Evolutionary conservation across 2,329 filamentous ascomycete genomes (phyloP), one percentile per base, ranked within the genome.

Genomic region (Eutypa lata): DNA sequence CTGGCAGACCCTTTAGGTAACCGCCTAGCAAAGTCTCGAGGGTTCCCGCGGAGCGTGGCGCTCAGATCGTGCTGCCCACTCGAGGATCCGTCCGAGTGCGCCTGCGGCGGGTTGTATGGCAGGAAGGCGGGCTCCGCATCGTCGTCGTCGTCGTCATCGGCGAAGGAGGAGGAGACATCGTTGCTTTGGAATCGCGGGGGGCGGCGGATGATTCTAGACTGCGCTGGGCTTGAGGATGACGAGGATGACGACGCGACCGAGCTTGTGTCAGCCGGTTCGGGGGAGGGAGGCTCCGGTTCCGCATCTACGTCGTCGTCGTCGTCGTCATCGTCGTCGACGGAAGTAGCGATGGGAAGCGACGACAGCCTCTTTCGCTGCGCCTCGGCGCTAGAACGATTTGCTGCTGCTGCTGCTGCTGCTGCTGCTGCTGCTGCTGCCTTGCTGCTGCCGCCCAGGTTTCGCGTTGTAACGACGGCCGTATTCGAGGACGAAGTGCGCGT

Each of bases 191-290:
- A 82, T 19, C 79, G 75, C 11, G 82, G 81, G 3, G 82, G 82
- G 2, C 82, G 78, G 21, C 80, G 78, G 61, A 84, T 83, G 57
- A 84, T 83, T 52, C 81, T 76, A 14, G 81, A 84, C 61, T 84
- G 78, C 3, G 77, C 81, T 0, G 79, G 78, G 56, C 75, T 76
- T 1, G 78, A 82, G 11, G 42, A 45, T 0, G 67, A 68, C 0
- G 69, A 69, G 0, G 69, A 70, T 0, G 68, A 67, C 1, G 62
- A 60, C n/a, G 50, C 58, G 1, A 65, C 64, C 3, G 65, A 68
- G 52, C 66, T 65, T 4, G 69, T 76, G 26, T 78, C 76, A 19
- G 65, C 64, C 0, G 71, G 69, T 2, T 72, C 74, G 1, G 78
- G 76, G 3, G 77, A 79, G 54, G 48, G 66, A 51, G 13, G 73